Conservation (phyloP, 1,284 basidiomycete genomes). For the Cystobasidium pallidum region DNA sequence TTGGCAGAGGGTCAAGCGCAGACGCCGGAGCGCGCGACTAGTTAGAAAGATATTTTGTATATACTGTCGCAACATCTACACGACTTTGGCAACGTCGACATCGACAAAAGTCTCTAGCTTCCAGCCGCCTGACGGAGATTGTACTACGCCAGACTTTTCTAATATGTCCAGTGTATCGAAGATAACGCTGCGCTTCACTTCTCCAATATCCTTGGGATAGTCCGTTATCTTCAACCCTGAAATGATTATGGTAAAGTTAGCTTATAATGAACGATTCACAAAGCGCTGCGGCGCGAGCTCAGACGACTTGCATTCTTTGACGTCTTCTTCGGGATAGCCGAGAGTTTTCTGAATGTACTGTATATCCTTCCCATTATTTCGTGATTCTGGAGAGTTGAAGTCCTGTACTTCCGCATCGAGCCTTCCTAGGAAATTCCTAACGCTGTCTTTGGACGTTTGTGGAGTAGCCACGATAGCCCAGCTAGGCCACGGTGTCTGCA, state of each 20-base stretch:
- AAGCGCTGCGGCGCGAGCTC: background rate
- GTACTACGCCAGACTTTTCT: constrained; percentile 74
- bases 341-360: constrained; percentile 77
- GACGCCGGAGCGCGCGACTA: background rate
- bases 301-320: constrained; percentile 61
- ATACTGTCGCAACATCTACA: constrained; percentile 49
- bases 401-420: constrained; percentile 68
- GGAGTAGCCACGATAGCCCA: constrained; percentile 89
- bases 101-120: constrained; percentile 67
- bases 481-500: constrained; percentile 88
- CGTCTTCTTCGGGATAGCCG: constrained; percentile 77
- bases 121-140: constrained; percentile 65
- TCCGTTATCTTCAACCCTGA: constrained; percentile 77
- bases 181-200: constrained; percentile 68
- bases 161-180: constrained; percentile 72
- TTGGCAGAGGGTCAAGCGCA: background rate
- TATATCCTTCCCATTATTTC: constrained; percentile 65
- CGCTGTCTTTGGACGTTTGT: constrained; percentile 60
- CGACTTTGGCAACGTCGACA: constrained; percentile 61
- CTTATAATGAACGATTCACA: background rate
- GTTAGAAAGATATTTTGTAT: background rate
- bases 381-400: constrained; percentile 69
- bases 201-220: constrained; percentile 70
- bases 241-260: background rate
- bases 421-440: constrained; percentile 67